phyloP scores from a whole-genome alignment of 2,329 filamentous ascomycete genomes.

The Periconia digitata region DNA sequence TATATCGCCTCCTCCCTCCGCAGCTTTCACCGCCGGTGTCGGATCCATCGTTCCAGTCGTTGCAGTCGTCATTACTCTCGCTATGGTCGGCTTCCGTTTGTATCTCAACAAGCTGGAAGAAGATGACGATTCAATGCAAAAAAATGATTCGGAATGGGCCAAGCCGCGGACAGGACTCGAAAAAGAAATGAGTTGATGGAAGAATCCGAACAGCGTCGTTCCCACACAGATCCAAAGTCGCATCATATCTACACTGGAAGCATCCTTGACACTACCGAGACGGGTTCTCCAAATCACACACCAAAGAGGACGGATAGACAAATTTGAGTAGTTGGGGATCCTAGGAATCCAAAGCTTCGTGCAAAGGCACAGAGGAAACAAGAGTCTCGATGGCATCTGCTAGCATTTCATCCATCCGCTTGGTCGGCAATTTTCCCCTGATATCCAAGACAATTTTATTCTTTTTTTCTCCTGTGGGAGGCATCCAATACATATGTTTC shows the following conservation, averaged over 20 bases:
- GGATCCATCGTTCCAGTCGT: background rate
- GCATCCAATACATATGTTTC: background rate
- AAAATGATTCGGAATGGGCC: background rate
- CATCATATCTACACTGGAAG: background rate
- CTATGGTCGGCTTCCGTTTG: background rate
- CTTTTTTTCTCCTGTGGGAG: background rate
- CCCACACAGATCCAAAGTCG: no score
- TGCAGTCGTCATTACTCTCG: background rate
- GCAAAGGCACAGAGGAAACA: background rate
- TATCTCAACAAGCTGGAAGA: background rate
- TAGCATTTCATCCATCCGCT: constrained; percentile 3
- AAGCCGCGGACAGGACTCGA: background rate
- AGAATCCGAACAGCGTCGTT: no score
- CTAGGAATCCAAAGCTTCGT: background rate
- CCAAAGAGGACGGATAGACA: background rate
- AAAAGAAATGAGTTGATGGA: background rate
- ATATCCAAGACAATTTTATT: constrained; percentile 5
- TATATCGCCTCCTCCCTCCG: background rate
- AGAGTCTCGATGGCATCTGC: constrained; percentile 1
- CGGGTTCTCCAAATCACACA: background rate
- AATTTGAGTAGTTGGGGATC: background rate
- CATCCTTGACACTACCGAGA: background rate
- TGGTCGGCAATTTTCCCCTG: background rate
- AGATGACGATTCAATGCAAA: background rate
- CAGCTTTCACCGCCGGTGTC: background rate